Evolutionary conservation across 805 yeast genomes (phyloP), one percentile per base, ranked within the genome.

Genomic region (Brettanomyces nanus): DNA sequence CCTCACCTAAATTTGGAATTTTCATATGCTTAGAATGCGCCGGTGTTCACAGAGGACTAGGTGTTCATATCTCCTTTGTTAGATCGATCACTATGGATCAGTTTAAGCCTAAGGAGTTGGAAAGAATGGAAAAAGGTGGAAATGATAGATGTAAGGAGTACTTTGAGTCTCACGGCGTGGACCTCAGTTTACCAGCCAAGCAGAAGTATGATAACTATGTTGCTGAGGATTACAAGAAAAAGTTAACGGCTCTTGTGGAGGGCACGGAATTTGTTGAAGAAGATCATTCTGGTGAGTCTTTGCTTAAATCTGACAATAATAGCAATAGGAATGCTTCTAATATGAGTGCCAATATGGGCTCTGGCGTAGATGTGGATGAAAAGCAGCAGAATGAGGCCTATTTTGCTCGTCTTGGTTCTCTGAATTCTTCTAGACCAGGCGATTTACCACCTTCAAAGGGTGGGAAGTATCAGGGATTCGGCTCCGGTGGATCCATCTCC

Each of bases 81-180:
- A 73, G 98, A 56, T 83, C 95, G 20, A 89, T 92, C 50, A 92
- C 97, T 6, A 92, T 92, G 98, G 98, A 92, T 62, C 97, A 87
- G 65, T 92, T 94, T 69, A 92, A 90, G 65, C 80, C 86, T 4
- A 95, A 89, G 29, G 98, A 92, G 59, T 70, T 89, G 41, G 63
- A 74, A 46, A 69, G 94, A 42, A 90, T 92, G 97, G 97, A 90
- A 54, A 63, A 76, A 42, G 98, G 98, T 40, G 98, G 98, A 18
- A 92, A 92, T 55, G 82, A 75, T 38, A 74, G 73, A 19, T 84
- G 92, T 50, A 72, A 66, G 22, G 67, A 64, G 41, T 92, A 80
- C 56, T 79, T 92, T 55, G 69, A 64, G 32, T 61, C 69, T 7
- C 78, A 87, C 58, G 95, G 95, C 19, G 59, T 89, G 23, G 85